These are phyloP conservation scores for Porphyridium purpureum DNA, from an alignment of 23 red algal species.

Conservation along the genomic window DNA sequence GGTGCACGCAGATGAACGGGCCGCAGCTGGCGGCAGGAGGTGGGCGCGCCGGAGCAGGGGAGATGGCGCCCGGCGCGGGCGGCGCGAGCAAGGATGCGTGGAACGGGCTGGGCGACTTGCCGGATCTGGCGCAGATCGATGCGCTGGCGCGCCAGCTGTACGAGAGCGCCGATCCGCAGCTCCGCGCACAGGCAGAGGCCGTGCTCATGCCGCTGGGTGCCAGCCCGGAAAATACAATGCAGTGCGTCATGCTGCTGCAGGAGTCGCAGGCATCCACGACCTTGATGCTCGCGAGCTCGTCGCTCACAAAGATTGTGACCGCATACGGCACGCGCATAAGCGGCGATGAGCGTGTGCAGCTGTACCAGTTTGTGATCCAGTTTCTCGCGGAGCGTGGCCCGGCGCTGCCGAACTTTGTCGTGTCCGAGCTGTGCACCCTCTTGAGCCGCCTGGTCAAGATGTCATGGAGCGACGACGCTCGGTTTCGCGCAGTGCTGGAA, in stretches of 20 bases:
- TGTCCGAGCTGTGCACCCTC: slow-evolving; percentile 46
- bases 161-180: slow-evolving; percentile 31
- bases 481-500: slow-evolving; percentile 37
- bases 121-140: no score
- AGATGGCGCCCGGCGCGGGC: no score
- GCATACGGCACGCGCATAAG: slow-evolving; percentile 33
- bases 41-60: no score
- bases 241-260: slow-evolving; percentile 58
- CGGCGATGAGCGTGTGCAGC: slow-evolving; percentile 32
- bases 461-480: slow-evolving; percentile 39
- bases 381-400: slow-evolving; percentile 47
- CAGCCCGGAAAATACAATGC: slow-evolving; percentile 16
- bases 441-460: slow-evolving; percentile 56
- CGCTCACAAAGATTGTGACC: slow-evolving; percentile 46
- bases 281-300: slow-evolving; percentile 42
- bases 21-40: no score
- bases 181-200: slow-evolving; percentile 35
- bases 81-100: no score
- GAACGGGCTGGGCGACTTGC: no score
- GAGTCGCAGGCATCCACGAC: slow-evolving; percentile 27
- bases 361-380: slow-evolving; percentile 51
- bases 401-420: slow-evolving; percentile 35
- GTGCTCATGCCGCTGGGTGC: slow-evolving; percentile 30
- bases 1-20: no score
- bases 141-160: slow-evolving; percentile 18